Percentiles rank a stretch among this genome's conserved stretches.
Evolutionary conservation across 345 rosid species (phyloP).

Genomic region (Isatis tinctoria): DNA sequence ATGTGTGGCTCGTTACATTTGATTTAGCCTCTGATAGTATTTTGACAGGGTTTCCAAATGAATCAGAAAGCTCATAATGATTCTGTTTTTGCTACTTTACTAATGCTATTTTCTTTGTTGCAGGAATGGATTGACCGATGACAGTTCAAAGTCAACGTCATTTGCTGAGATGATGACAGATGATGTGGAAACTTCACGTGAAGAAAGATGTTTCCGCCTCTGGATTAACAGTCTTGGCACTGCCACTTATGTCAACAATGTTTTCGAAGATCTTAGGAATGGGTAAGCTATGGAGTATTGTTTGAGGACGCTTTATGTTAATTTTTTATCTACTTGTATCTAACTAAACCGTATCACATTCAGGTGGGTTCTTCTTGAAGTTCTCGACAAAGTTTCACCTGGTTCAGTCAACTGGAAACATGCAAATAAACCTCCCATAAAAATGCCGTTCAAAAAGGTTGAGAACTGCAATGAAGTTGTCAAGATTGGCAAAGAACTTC

Average conservation of each 20-base stretch:
- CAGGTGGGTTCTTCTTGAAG: conserved; percentile 84
- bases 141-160: conserved; percentile 51
- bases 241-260: conserved; percentile 71
- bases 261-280: conserved; percentile 89
- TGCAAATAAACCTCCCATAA: conserved; percentile 36
- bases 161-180: conserved; percentile 99
- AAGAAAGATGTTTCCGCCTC: conserved; percentile 96
- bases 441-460: conserved; percentile 37
- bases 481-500: conserved; percentile 33
- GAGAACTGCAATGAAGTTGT: conserved; percentile 40
- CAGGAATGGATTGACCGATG: conserved; percentile 85
- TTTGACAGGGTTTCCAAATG: background rate
- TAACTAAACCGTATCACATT: conserved; percentile 13
- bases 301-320: background rate
- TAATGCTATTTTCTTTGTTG: conserved; percentile 24
- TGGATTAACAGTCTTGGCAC: conserved; percentile 97
- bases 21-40: background rate
- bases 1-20: background rate
- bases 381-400: conserved; percentile 36
- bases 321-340: conserved; percentile 16
- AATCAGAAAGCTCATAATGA: background rate
- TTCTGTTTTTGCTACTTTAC: background rate
- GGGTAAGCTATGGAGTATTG: conserved; percentile 50
- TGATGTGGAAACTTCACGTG: conserved; percentile 88
- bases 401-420: conserved; percentile 39